Percentiles rank a stretch among this genome's conserved stretches.
phyloP scores from a whole-genome alignment of 371 early-diverging fungal species.

The Mortierella sp. region DNA sequence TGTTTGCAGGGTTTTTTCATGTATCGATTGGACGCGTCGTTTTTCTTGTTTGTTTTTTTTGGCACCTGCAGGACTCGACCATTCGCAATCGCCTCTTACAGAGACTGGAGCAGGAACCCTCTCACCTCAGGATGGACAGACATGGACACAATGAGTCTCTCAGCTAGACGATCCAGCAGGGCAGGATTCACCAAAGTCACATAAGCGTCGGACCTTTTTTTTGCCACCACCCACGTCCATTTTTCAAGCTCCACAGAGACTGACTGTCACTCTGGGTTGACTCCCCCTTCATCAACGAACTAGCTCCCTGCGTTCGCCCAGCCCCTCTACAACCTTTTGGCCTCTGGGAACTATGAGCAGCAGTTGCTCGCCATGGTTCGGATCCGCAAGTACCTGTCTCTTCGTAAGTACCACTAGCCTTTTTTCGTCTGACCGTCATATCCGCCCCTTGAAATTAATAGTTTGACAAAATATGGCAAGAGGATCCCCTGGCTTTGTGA shows the following conservation, averaged over 20 bases:
- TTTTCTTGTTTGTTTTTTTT: not conserved
- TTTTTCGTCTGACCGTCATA: not conserved
- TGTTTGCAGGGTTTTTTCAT: not conserved
- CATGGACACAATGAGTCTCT: not conserved
- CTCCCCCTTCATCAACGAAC: not conserved
- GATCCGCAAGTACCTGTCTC: constrained; percentile 53
- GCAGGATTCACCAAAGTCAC: not conserved
- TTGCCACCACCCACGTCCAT: not conserved
- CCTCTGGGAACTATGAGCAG: constrained; percentile 47
- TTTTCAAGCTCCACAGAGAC: not conserved
- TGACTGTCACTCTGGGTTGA: not conserved
- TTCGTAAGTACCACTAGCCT: constrained; percentile 30
- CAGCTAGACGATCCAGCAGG: not conserved
- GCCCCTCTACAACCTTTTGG: constrained; percentile 48
- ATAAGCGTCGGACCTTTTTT: constrained; percentile 5
- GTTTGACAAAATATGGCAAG: not conserved
- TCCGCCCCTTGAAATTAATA: not conserved
- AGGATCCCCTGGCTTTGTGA: not conserved
- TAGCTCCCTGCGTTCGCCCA: constrained; percentile 54
- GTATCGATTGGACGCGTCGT: not conserved
- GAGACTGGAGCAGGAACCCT: not conserved
- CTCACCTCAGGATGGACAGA: not conserved
- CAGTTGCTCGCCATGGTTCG: constrained; percentile 55
- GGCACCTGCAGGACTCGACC: not conserved
- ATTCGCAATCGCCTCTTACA: not conserved